These are phyloP conservation scores for Pichia nanzhaoensis DNA, from an alignment of 805 yeast genomes.

Conservation along the genomic window DNA sequence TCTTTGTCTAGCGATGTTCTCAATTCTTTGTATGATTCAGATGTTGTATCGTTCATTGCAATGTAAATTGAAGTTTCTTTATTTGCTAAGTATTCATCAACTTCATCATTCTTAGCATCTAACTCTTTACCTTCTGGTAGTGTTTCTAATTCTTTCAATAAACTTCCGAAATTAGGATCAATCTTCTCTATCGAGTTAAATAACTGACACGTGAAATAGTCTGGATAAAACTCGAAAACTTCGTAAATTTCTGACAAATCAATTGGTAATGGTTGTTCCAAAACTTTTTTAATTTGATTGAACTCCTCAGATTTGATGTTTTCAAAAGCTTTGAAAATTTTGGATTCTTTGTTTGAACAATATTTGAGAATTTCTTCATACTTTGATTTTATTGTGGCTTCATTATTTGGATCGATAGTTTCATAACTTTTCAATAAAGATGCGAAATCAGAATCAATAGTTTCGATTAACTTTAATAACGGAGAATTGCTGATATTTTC, in stretches of 20 bases:
- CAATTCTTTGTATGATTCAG: conserved; percentile 14
- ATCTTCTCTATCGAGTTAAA: conserved; percentile 16
- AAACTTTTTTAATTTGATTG: conserved; percentile 17
- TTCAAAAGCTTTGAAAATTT: conserved; percentile 20
- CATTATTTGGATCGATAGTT: conserved; percentile 18
- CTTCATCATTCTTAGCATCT: conserved; percentile 17
- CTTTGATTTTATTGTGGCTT: conserved; percentile 14
- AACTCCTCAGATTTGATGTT: conserved; percentile 18
- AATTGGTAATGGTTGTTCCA: conserved; percentile 24
- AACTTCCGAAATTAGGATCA: conserved; percentile 20
- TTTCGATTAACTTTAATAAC: conserved; percentile 18
- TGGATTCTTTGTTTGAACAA: conserved; percentile 18
- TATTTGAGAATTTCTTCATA: conserved; percentile 17
- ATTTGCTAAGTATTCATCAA: conserved; percentile 17
- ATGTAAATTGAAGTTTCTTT: conserved; percentile 15
- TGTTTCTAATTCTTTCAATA: conserved; percentile 20
- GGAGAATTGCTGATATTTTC: conserved; percentile 19
- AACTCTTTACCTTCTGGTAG: conserved; percentile 20
- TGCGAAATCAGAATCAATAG: conserved; percentile 23
- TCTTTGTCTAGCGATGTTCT: conserved; percentile 17
- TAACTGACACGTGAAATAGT: conserved; percentile 17
- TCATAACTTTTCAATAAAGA: conserved; percentile 18
- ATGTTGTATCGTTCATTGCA: conserved; percentile 21
- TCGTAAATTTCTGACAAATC: conserved; percentile 23
- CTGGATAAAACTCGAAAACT: conserved; percentile 20